These are phyloP conservation scores for Friedmanniomyces simplex DNA, from an alignment of 495 filamentous ascomycete species.

Conservation along the genomic window DNA sequence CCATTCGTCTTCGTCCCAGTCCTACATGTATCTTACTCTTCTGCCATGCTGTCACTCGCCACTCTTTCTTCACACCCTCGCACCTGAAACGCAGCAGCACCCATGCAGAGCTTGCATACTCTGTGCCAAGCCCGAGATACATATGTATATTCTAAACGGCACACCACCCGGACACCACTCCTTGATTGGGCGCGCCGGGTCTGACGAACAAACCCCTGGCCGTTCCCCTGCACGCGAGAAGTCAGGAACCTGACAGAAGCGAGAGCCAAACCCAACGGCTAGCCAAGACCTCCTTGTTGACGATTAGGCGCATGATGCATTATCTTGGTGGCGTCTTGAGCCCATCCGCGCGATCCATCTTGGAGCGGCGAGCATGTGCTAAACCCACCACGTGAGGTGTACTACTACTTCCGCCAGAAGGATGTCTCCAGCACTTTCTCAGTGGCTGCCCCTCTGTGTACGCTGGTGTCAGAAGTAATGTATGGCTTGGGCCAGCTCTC, in stretches of 20 bases:
- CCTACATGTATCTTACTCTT: background rate
- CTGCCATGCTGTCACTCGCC: background rate
- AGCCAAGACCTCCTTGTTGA: background rate
- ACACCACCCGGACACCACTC: background rate
- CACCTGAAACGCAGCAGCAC: background rate
- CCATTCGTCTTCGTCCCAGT: background rate
- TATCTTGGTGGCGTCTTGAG: background rate
- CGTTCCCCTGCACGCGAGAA: background rate
- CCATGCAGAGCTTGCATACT: background rate
- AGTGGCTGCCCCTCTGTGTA: background rate
- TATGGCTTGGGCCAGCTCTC: background rate
- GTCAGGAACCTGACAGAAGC: background rate
- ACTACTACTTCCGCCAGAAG: too few relatives aligned
- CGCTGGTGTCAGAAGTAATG: background rate
- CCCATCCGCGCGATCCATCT: too few relatives aligned
- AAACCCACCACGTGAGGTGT: too few relatives aligned
- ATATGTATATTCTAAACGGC: background rate
- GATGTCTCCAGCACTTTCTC: too few relatives aligned
- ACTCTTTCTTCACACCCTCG: too few relatives aligned
- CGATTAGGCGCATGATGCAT: background rate
- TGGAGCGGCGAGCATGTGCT: too few relatives aligned
- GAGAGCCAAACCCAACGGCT: background rate
- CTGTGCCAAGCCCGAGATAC: too few relatives aligned
- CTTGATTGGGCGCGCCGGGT: background rate
- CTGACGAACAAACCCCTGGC: background rate